A percentile compares a stretch with the other conserved stretches of the same genome.
These are phyloP conservation scores for Lentinus polychrous DNA, from an alignment of 1,284 basidiomycete genomes.

Conservation along the genomic window DNA sequence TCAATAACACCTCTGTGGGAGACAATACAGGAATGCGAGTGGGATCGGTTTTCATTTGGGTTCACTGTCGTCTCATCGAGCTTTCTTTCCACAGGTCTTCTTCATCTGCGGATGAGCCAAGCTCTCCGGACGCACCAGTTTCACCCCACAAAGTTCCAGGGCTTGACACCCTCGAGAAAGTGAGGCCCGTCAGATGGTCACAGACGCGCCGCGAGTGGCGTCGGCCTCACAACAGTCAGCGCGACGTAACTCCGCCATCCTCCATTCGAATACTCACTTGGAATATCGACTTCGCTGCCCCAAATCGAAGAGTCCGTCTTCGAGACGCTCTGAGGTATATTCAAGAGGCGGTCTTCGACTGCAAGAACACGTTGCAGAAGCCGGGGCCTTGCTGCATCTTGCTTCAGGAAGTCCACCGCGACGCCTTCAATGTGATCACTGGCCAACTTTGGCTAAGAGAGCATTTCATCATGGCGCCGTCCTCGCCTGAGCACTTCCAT, in stretches of 20 bases:
- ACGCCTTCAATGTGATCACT: constrained; percentile 40
- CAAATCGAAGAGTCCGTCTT: constrained; percentile 35
- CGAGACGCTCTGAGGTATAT: constrained; percentile 44
- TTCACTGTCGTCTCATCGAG: too few relatives aligned
- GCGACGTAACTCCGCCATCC: constrained; percentile 27
- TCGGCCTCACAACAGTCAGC: background rate
- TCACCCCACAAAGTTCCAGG: background rate
- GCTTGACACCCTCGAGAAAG: too few relatives aligned
- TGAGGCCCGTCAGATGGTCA: background rate
- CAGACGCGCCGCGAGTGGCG: background rate
- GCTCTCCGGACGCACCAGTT: background rate
- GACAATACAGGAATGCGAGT: too few relatives aligned
- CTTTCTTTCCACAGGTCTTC: too few relatives aligned
- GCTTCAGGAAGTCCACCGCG: constrained; percentile 53
- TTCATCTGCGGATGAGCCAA: too few relatives aligned
- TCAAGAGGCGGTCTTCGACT: constrained; percentile 39
- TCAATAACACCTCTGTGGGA: too few relatives aligned
- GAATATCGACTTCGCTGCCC: constrained; percentile 52
- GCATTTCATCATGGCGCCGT: constrained; percentile 51
- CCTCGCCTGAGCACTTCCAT: constrained; percentile 31
- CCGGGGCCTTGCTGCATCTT: constrained; percentile 53
- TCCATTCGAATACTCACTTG: constrained; percentile 52
- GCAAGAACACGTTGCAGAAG: constrained; percentile 29
- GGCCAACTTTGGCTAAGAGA: constrained; percentile 52
- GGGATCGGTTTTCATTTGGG: too few relatives aligned